phyloP scores from a whole-genome alignment of 352 stramenopile genomes.

The Phytopythium helicoides region DNA sequence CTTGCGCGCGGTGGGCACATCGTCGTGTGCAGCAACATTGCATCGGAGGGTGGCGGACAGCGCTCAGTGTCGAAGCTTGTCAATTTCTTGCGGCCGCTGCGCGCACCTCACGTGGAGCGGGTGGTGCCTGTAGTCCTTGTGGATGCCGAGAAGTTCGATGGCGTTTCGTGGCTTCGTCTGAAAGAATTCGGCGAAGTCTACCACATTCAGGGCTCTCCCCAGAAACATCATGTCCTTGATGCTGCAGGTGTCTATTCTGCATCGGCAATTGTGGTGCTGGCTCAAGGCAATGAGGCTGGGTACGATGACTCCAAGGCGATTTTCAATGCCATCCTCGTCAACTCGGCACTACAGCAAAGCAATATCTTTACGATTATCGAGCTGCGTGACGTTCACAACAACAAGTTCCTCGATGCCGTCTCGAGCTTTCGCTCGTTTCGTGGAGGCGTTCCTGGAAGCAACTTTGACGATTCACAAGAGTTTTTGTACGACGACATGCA shows the following conservation, averaged over 20 bases:
- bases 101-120: constrained; percentile 62
- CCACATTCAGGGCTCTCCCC: constrained; percentile 72
- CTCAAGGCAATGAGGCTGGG: constrained; percentile 65
- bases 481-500: constrained; percentile 7
- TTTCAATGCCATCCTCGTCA: constrained; percentile 84
- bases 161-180: constrained; percentile 63
- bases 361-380: constrained; percentile 86
- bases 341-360: constrained; percentile 60
- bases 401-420: constrained; percentile 77
- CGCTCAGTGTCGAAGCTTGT: constrained; percentile 72
- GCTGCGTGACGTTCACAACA: constrained; percentile 81
- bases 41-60: constrained; percentile 51
- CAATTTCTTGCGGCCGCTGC: constrained; percentile 73
- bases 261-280: constrained; percentile 77
- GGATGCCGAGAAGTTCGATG: constrained; percentile 64
- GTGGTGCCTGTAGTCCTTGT: constrained; percentile 77
- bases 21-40: constrained; percentile 80
- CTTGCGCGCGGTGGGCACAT: constrained; percentile 62
- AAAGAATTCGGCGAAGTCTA: constrained; percentile 73
- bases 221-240: constrained; percentile 68
- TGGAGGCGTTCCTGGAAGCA: not conserved
- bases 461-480: constrained; percentile 10
- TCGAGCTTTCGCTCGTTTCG: constrained; percentile 52
- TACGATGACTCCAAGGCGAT: constrained; percentile 86
- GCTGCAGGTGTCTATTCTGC: constrained; percentile 76